phyloP scores from a whole-genome alignment of 192 early-diverging fungal genomes.

The Ambispora gerdemannii region DNA sequence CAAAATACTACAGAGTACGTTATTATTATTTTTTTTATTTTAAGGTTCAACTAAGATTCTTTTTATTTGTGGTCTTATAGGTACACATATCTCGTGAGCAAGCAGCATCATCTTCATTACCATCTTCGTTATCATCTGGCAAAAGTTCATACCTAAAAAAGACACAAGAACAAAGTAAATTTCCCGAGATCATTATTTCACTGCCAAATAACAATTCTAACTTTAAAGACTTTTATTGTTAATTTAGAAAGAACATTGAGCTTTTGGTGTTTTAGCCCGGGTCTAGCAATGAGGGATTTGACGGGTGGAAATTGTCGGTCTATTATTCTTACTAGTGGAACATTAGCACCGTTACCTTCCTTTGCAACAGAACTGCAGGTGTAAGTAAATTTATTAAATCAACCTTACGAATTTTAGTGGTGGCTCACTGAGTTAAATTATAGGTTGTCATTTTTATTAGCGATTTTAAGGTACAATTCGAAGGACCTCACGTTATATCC shows the following conservation, averaged over 20 bases:
- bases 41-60: too few species aligned
- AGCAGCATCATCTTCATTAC: not conserved
- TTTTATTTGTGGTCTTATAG: too few species aligned
- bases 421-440: not conserved
- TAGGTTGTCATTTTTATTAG: slow-evolving; percentile 3
- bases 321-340: slow-evolving; percentile 63
- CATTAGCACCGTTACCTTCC: slow-evolving; percentile 56
- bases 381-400: slow-evolving; percentile 18
- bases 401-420: too few species aligned
- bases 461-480: slow-evolving; percentile 44
- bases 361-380: slow-evolving; percentile 58
- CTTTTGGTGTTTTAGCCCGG: slow-evolving; percentile 62
- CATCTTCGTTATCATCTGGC: not conserved
- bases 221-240: not conserved
- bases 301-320: slow-evolving; percentile 39
- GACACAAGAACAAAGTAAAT: not conserved
- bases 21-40: not conserved
- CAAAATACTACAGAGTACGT: slow-evolving; percentile 29
- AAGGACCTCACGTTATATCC: slow-evolving; percentile 58
- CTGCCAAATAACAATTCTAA: not conserved
- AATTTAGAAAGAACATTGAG: slow-evolving; percentile 15
- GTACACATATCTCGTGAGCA: not conserved
- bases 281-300: slow-evolving; percentile 56
- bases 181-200: not conserved
- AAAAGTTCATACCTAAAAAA: not conserved